Evolutionary conservation across 2,329 filamentous ascomycete species (phyloP).

Genomic region (Trichoderma afroharzianum): DNA sequence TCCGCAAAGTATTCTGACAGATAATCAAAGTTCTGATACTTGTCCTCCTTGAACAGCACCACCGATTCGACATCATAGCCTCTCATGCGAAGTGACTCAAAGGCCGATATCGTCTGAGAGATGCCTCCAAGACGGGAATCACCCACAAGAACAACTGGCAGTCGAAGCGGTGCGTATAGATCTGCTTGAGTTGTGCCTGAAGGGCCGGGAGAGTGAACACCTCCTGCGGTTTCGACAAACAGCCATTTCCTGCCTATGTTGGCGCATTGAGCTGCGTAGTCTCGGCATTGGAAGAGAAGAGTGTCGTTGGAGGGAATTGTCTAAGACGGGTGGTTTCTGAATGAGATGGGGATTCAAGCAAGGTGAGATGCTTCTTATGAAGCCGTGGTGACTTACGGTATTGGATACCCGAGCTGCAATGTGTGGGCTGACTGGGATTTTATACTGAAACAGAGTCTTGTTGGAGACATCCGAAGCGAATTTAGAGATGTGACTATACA

Average conservation of each 20-base stretch:
- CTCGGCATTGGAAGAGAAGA: conserved; percentile 41
- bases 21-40: conserved; percentile 67
- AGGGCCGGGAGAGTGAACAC: conserved; percentile 74
- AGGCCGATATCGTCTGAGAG: conserved; percentile 74
- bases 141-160: conserved; percentile 70
- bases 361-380: conserved; percentile 16
- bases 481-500: conserved; percentile 56
- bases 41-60: conserved; percentile 62
- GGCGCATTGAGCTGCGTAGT: conserved; percentile 43
- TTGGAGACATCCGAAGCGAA: conserved; percentile 50
- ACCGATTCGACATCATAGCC: conserved; percentile 74
- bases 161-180: conserved; percentile 68
- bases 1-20: conserved; percentile 63
- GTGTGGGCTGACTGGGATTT: conserved; percentile 73
- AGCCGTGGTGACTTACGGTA: conserved; percentile 31
- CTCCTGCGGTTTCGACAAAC: conserved; percentile 77
- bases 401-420: conserved; percentile 56
- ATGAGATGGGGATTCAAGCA: not conserved
- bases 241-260: conserved; percentile 50
- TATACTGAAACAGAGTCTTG: conserved; percentile 66
- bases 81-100: conserved; percentile 71
- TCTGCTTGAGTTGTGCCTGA: conserved; percentile 75
- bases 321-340: conserved; percentile 28
- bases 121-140: conserved; percentile 77
- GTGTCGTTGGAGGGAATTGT: conserved; percentile 47